phyloP scores from a whole-genome alignment of 495 filamentous ascomycete species.

The Pseudotulostoma volvatum region DNA sequence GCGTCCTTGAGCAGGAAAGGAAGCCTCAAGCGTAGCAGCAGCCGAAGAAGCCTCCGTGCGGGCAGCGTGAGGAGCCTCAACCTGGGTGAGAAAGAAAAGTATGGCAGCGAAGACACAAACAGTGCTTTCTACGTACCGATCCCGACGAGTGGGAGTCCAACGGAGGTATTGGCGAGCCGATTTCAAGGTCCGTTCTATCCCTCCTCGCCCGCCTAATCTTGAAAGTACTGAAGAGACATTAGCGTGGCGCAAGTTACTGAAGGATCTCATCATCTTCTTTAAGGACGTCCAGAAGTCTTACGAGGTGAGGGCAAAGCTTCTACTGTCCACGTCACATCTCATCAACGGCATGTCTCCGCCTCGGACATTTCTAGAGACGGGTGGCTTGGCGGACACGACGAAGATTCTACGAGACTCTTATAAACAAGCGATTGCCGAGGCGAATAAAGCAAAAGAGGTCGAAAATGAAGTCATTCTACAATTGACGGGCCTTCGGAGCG shows the following conservation, averaged over 20 bases:
- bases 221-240: not conserved
- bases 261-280: conserved; percentile 89
- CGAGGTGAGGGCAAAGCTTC: conserved; percentile 67
- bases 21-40: conserved; percentile 66
- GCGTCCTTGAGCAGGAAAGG: conserved; percentile 52
- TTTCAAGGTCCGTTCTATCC: conserved; percentile 57
- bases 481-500: conserved; percentile 68
- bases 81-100: conserved; percentile 41
- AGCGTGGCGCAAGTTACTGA: conserved; percentile 94
- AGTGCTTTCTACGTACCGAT: conserved; percentile 81
- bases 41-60: conserved; percentile 56
- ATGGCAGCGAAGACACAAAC: conserved; percentile 54
- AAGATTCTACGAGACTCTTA: conserved; percentile 69
- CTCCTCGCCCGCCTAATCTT: not conserved
- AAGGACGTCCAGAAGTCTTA: conserved; percentile 84
- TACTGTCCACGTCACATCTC: conserved; percentile 67
- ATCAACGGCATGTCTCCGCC: conserved; percentile 67
- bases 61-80: conserved; percentile 66
- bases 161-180: conserved; percentile 73
- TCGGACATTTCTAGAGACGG: conserved; percentile 52
- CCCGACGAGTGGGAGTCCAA: conserved; percentile 73
- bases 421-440: conserved; percentile 60
- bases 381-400: conserved; percentile 72
- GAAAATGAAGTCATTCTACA: conserved; percentile 81
- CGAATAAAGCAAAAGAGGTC: conserved; percentile 80